Evolutionary conservation across 257 asterid genomes (phyloP), one percentile per base, ranked within the genome.

Genomic region (Mentha longifolia): DNA sequence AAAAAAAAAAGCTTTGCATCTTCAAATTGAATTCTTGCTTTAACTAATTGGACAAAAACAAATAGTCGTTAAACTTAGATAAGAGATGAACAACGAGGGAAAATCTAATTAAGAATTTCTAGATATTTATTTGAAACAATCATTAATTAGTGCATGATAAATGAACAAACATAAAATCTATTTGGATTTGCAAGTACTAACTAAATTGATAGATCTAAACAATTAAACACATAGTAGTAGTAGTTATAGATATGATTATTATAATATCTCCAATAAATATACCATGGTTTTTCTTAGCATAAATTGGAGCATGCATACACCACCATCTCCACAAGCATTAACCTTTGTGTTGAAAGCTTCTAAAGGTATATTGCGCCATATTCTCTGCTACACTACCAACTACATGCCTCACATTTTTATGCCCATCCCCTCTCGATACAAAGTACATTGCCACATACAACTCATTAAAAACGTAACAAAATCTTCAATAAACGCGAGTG

Each of bases 301-400:
- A 68, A 79, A 77, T 55, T 31, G 52, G 84, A 65, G 75, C 74
- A 65, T 82, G 78, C 82, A 84, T 73, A 73, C 70, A 66, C 82
- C 47, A 71, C 39, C 73, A 62, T 76, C 70, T 68, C 77, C 70
- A 73, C 69, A 74, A 59, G 58, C 61, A 78, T 51, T 76, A n/a
- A 69, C 47, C 74, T 74, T 84, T 87, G 83, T 79, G 79, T 83
- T 68, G 47, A 83, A 75, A 79, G 50, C 79, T 65, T 71, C 71
- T 77, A 76, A 68, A 22, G 61, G 81, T 69, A 82, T 75, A 73
- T 74, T 49, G 72, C 70, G 60, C 74, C 65, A 59, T 68, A 66
- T 45, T 11, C 56, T 66, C 58, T 68, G 17, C 60, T 33, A 51
- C 11, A 43, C 39, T 71, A 66, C 58, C 62, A 30, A 65, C 39